Evolutionary conservation across 2,329 filamentous ascomycete species (phyloP).

Genomic region (Metarhizium guizhouense): DNA sequence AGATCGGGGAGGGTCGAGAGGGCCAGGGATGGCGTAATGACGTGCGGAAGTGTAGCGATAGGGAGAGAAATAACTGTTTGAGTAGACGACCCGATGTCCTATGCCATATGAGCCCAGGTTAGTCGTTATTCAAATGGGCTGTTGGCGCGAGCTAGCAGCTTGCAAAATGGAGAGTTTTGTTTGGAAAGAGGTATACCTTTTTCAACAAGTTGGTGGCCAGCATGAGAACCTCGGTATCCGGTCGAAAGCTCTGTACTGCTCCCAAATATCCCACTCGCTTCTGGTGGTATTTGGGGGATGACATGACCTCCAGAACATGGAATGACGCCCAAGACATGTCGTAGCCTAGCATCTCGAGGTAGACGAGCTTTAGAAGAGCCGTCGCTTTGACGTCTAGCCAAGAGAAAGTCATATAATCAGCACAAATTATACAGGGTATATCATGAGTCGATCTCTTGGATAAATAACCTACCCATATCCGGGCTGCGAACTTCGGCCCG

Average conservation of each 20-base stretch:
- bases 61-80: conserved; percentile 76
- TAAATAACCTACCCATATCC: conserved; percentile 66
- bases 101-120: neutral
- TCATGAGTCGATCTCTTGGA: neutral
- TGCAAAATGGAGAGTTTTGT: neutral
- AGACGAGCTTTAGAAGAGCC: conserved; percentile 88
- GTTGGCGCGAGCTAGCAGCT: no score
- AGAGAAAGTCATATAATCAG: neutral
- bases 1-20: conserved; percentile 83
- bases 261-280: conserved; percentile 93
- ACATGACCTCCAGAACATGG: conserved; percentile 98
- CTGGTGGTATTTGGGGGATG: conserved; percentile 85
- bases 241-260: conserved; percentile 89
- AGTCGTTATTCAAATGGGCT: neutral
- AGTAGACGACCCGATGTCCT: conserved; percentile 64
- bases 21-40: conserved; percentile 86
- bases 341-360: conserved; percentile 97
- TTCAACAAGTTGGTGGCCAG: conserved; percentile 93
- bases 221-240: conserved; percentile 96
- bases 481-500: conserved; percentile 83
- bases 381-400: conserved; percentile 82
- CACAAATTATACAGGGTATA: conserved; percentile 1
- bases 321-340: conserved; percentile 99
- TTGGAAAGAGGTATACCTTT: conserved; percentile 48
- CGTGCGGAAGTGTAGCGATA: conserved; percentile 82